Base-by-base conservation (phyloP, 495 filamentous ascomycete species). In the Xylaria castorea region DNA sequence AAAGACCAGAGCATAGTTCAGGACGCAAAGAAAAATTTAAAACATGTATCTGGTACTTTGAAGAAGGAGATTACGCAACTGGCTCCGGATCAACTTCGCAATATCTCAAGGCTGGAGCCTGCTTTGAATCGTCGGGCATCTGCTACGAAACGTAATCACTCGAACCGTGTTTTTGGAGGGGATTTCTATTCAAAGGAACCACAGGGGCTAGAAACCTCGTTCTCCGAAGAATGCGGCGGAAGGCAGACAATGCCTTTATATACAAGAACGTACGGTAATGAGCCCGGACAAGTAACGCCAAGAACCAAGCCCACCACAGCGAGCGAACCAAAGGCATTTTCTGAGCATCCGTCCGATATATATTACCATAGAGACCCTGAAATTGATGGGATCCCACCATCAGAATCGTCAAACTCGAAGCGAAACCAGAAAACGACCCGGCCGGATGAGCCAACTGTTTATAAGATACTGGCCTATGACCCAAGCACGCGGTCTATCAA, bases 381-480 rank as follows among this genome's bases (percentile, higher is more conserved):
- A 68, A 63, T 78, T 42, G 77, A 78, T 66, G 78, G 77, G 42
- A 65, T 71, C 40, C 75, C 71, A 40, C 60, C 68, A 58, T 55
- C 60, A 51, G 66, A 65, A 8, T 55, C 68, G 36, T 42, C 40
- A 66, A 50, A 66, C 6, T 48, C 66, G 48, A 11, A 66, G 34
- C 63, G 30, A 25, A 66, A 67, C 64, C 36, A 27, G 18, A 75
- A 74, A 40, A 36, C 65, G 25, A 70, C 68, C 18, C 60, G 66
- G 60, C 22, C 71, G 20, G 14, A 73, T n/a, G 71, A 82, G 30
- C 83, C 85, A 25, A 84, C 84, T 1, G 60, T 87, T 5, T 95
- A 93, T 82, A 93, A 90, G 70, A 86, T 96, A 46, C 83, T 96
- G 14, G 92, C 89, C 18, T 94, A 92, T 76, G 91, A 96, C 75